Percentiles rank a stretch among this genome's conserved stretches.
phyloP scores from a whole-genome alignment of 306 rosid species.

The Prunus padus region DNA sequence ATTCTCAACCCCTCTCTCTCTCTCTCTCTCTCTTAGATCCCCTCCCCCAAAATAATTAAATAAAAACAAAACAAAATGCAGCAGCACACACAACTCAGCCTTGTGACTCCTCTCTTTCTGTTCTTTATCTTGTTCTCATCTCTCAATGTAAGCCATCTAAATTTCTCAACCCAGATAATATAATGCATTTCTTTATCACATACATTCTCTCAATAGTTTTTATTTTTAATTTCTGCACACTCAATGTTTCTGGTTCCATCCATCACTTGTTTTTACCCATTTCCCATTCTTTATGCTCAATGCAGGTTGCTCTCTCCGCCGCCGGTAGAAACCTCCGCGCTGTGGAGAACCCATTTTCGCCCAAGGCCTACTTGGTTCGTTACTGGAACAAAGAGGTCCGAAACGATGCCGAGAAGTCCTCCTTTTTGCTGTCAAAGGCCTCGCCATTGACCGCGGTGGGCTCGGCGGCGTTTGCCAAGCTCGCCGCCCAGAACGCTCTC shows the following conservation, averaged over 20 bases:
- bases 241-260: background rate
- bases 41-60: background rate
- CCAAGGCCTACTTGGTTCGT: constrained; percentile 60
- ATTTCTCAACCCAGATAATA: background rate
- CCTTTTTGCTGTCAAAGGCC: constrained; percentile 66
- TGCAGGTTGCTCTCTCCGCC: constrained; percentile 59
- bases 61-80: background rate
- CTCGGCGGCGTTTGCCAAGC: constrained; percentile 59
- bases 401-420: constrained; percentile 46
- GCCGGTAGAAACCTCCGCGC: constrained; percentile 9
- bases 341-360: constrained; percentile 70
- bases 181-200: background rate
- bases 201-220: background rate
- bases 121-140: constrained; percentile 56
- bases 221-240: background rate
- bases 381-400: constrained; percentile 96
- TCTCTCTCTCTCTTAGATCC: constrained; percentile 6
- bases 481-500: constrained; percentile 51
- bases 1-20: constrained; percentile 35
- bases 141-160: constrained; percentile 60
- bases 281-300: constrained; percentile 34
- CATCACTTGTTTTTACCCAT: background rate
- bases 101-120: constrained; percentile 35
- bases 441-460: constrained; percentile 67
- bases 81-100: constrained; percentile 39